phyloP scores from a whole-genome alignment of 1,139 yeast species.

The Keqinozyma sinolaborantium region DNA sequence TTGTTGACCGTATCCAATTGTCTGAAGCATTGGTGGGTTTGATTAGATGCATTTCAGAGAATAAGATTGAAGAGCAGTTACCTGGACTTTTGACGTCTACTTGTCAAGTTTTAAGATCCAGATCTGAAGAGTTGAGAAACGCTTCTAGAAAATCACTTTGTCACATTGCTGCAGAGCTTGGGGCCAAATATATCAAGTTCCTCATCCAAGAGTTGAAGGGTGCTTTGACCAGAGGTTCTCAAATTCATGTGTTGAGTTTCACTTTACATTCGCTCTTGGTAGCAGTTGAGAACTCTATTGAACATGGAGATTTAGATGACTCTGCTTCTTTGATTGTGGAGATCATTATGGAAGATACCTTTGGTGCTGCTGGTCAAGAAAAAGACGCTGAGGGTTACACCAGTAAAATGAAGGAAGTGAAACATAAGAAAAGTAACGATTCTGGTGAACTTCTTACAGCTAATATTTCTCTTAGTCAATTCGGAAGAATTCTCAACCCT shows the following conservation, averaged over 20 bases:
- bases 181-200: slow-evolving; percentile 70
- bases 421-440: slow-evolving; percentile 83
- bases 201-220: slow-evolving; percentile 73
- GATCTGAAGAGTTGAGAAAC: slow-evolving; percentile 87
- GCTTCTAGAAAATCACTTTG: slow-evolving; percentile 77
- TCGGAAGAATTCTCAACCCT: slow-evolving; percentile 66
- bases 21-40: slow-evolving; percentile 80
- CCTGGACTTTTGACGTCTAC: slow-evolving; percentile 83
- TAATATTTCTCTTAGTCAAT: slow-evolving; percentile 57
- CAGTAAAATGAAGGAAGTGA: slow-evolving; percentile 86
- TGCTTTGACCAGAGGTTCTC: slow-evolving; percentile 87
- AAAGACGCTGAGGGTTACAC: slow-evolving; percentile 92
- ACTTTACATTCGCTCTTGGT: slow-evolving; percentile 74
- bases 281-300: slow-evolving; percentile 42
- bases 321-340: slow-evolving; percentile 60
- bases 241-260: slow-evolving; percentile 87
- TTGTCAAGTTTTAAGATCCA: slow-evolving; percentile 84
- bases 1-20: slow-evolving; percentile 70
- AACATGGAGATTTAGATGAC: slow-evolving; percentile 75
- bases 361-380: slow-evolving; percentile 91
- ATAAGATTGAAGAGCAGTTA: slow-evolving; percentile 52
- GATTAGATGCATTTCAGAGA: slow-evolving; percentile 59
- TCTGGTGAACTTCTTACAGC: slow-evolving; percentile 76
- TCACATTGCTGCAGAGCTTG: slow-evolving; percentile 60
- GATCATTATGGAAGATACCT: slow-evolving; percentile 85